Evolutionary conservation across 2,329 filamentous ascomycete genomes (phyloP), one percentile per base, ranked within the genome.

Genomic region (Ophiosphaerella korrae): DNA sequence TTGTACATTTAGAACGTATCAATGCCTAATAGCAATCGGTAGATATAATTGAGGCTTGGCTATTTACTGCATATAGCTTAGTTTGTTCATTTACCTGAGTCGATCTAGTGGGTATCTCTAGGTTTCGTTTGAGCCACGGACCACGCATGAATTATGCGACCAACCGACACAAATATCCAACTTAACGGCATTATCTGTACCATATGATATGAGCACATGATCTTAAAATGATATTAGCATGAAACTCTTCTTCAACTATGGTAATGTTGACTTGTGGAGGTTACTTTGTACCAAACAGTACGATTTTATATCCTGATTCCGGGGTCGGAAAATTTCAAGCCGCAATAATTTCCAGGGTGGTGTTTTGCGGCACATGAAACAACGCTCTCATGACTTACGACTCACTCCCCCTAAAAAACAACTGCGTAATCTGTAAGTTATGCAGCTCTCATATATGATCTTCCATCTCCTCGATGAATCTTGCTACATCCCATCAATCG

Each of bases 271-370:
- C 3, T 7, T 29, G 26, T 29, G 6, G 26, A 29, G 26, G 11
- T 9, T 11, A 16, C 14, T 32, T 42, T 14, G n/a, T 18, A 11
- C 14, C 29, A 39, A 14, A 14, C 32, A 36, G 41, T 8, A 29
- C 11, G 31, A 42, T 23, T 33, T 18, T 39, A 7, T 31, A n/a
- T n/a, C 14, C 14, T 37, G 21, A 45, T 42, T 29, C 45, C n/a
- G 37, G 34, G 2, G 11, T 23, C 42, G 34, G 40, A 36, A 47
- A 39, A 14, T 36, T 32, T 35, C 32, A 38, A 31, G 4, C 29
- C 39, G 44, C 44, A 56, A 64, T 64, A 60, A 64, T 66, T 55
- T 53, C 53, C 62, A 63, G 60, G 60, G 57, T 39, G 48, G 48
- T 48, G 58, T 64, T 64, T 66, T 59, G 61, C 16, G 11, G 42